Evolutionary conservation across 345 rosid species (phyloP), one percentile per base, ranked within the genome.

Genomic region (Rhodamnia rubescens): DNA sequence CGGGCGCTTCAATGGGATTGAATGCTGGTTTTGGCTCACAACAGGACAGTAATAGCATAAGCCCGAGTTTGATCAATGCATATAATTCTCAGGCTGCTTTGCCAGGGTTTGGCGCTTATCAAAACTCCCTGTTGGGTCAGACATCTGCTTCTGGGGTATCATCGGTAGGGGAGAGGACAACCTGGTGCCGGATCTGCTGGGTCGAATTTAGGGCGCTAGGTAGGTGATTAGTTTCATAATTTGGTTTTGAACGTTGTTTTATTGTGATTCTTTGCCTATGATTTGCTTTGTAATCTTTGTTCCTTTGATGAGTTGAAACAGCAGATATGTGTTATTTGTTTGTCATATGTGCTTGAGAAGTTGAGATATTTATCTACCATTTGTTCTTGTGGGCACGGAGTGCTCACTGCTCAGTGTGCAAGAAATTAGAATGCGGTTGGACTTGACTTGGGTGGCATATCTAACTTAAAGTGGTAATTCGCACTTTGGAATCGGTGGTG

Each of bases 91-190:
- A 87, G 87, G 85, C 87, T 9, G 82, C 80, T 29, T 81, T 90
- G 86, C 89, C 85, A 50, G 87, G 83, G 24, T 51, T 85, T 13
- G 87, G 89, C 59, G 88, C 86, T 44, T 87, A 86, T 74, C 86
- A 83, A 69, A 84, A 86, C 55, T 82, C 87, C 32, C 91, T 85
- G 59, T 58, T 84, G 84, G 88, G 90, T n/a, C 91, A 84, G 87
- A 57, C 50, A 5, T 82, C 84, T 13, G 81, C 85, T 47, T 69
- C 83, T 75, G 85, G 20, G 86, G 91, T 32, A 81, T 83, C 86
- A 85, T 55, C 89, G 81, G 80, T 86, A 78, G 53, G 88, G 88
- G 86, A 22, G 85, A 84, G 82, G 89, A 74, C 84, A 81, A 22
- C 59, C 81, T 2, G 59, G 80, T 10, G 84, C 47, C 8, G 78